Evolutionary conservation across 352 stramenopile genomes (phyloP), one percentile per base, ranked within the genome.

Genomic region (Paralagenidium karlingii): DNA sequence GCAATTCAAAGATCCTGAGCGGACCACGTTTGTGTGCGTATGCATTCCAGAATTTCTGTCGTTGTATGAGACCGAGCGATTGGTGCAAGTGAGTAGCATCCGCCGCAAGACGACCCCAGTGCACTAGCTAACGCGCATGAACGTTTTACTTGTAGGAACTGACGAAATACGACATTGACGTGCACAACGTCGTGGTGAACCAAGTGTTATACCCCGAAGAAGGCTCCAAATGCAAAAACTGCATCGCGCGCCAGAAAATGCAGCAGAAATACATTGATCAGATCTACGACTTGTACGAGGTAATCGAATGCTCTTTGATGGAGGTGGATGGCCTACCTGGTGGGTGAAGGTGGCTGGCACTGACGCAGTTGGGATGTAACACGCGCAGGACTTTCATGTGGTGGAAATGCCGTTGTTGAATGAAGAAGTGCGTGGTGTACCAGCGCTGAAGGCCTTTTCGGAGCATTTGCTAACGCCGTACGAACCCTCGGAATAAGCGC

Each of bases 191-290:
- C 34, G 95, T 99, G 8, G 94, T 99, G 34, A 99, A 99, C 59
- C 96, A 99, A 62, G 94, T 99, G 32, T 59, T 98, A 24, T 97
- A 97, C 57, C 89, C 84, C 15, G 73, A 83, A 34, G 58, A 71
- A 30, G 60, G 53, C 31, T 81, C 71, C 34, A 66, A 54, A 21
- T 91, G 78, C 65, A 83, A 79, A 53, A 98, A 98, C 80, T 97
- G 94, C 58, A 75, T 85, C 39, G 90, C 95, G 13, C 82, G 96
- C 53, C 97, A 98, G 52, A 89, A 94, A 62, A 99, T 99, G 95
- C 96, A 99, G 75, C 94, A 99, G 66, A 98, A 99, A 68, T 99
- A 99, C 73, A 98, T 99, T 53, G 92, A 97, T 49, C 95, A 99
- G 70, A 98, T 98, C 61, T 98, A 98, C 64, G 95, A 99, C 68